Evolutionary conservation across 495 filamentous ascomycete genomes (phyloP).

Genomic region (Cercophora sp.): DNA sequence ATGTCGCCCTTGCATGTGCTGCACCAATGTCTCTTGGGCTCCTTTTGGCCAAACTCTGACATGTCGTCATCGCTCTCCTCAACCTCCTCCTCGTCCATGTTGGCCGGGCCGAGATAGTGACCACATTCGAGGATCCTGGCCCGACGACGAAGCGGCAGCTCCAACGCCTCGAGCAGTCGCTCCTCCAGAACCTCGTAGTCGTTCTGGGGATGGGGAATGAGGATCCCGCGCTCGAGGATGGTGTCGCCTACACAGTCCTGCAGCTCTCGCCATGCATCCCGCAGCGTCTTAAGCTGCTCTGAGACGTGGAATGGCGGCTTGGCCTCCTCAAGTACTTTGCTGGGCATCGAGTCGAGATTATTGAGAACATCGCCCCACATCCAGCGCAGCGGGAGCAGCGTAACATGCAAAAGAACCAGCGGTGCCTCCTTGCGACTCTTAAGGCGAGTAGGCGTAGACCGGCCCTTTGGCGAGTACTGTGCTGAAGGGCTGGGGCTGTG

Average conservation of each 20-base stretch:
- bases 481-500: slow-evolving; percentile 41
- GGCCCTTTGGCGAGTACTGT: slow-evolving; percentile 57
- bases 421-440: slow-evolving; percentile 54
- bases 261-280: slow-evolving; percentile 69
- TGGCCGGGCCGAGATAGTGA: slow-evolving; percentile 57
- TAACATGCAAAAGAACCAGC: slow-evolving; percentile 84
- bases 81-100: slow-evolving; percentile 39
- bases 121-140: slow-evolving; percentile 75
- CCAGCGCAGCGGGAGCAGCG: slow-evolving; percentile 67
- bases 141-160: slow-evolving; percentile 58
- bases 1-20: slow-evolving; percentile 55
- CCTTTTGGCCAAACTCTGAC: slow-evolving; percentile 25
- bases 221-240: slow-evolving; percentile 75
- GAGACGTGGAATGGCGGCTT: slow-evolving; percentile 37
- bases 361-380: slow-evolving; percentile 59
- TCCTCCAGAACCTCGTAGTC: slow-evolving; percentile 92
- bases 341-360: slow-evolving; percentile 28
- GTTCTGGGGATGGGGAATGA: slow-evolving; percentile 84
- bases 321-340: slow-evolving; percentile 19
- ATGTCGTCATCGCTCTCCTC: slow-evolving; percentile 46
- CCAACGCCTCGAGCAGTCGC: slow-evolving; percentile 79
- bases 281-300: slow-evolving; percentile 52
- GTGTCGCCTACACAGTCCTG: slow-evolving; percentile 73
- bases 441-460: slow-evolving; percentile 50
- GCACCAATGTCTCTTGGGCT: slow-evolving; percentile 54